These are phyloP conservation scores for Purshia tridentata DNA, from an alignment of 306 rosid species.

Conservation along the genomic window DNA sequence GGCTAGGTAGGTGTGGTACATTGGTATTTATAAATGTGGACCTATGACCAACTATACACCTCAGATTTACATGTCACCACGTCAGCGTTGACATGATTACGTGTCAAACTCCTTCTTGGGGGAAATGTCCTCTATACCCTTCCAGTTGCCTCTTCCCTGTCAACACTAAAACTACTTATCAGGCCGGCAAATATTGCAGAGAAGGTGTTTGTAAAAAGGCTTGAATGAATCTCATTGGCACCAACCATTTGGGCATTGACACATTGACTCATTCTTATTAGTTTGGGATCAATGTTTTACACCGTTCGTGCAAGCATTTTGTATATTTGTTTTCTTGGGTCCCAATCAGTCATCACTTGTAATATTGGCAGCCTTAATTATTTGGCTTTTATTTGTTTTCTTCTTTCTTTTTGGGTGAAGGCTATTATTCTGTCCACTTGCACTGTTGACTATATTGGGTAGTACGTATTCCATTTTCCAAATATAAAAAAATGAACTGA, in stretches of 20 bases:
- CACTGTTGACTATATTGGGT: neutral
- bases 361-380: neutral
- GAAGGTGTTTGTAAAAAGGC: neutral
- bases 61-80: constrained; percentile 36
- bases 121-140: neutral
- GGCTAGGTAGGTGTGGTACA: neutral
- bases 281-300: neutral
- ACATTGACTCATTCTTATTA: neutral
- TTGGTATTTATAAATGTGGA: neutral
- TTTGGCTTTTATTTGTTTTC: neutral
- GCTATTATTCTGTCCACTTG: neutral
- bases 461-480: neutral
- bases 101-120: constrained; percentile 8
- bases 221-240: neutral
- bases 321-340: neutral
- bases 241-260: neutral
- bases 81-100: constrained; percentile 22
- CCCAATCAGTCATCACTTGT: neutral
- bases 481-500: neutral
- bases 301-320: neutral
- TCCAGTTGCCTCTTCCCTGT: neutral
- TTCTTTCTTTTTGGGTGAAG: neutral
- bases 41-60: constrained; percentile 7
- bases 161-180: neutral
- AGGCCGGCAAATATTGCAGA: neutral